Evolutionary conservation across 2,329 filamentous ascomycete species (phyloP).

Genomic region (Fusarium albidum): DNA sequence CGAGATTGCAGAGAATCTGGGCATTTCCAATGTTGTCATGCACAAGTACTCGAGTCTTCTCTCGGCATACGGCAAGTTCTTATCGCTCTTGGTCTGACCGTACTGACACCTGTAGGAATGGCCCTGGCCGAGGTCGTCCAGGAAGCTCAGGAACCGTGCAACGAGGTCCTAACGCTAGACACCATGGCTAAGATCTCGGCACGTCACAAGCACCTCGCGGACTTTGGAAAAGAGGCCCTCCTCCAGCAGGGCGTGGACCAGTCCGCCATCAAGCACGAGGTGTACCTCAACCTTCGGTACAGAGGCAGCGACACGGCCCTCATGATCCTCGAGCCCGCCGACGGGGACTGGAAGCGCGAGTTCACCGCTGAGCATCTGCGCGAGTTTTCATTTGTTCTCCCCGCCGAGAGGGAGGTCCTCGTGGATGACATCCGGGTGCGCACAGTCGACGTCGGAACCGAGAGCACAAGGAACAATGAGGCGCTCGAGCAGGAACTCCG

Average conservation of each 20-base stretch:
- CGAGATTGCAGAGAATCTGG: conserved; percentile 49
- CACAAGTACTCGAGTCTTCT: conserved; percentile 55
- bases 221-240: conserved; percentile 40
- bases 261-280: conserved; percentile 52
- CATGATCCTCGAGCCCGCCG: conserved; percentile 44
- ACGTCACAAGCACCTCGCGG: conserved; percentile 34
- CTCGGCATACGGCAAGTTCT: conserved; percentile 50
- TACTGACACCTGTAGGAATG: conserved; percentile 44
- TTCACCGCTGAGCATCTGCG: conserved; percentile 39
- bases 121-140: conserved; percentile 54
- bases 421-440: conserved; percentile 53
- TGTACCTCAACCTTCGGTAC: conserved; percentile 54
- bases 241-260: conserved; percentile 46
- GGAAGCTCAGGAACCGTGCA: conserved; percentile 47
- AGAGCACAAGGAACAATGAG: conserved; percentile 20
- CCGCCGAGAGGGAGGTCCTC: conserved; percentile 46
- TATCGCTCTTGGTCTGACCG: not conserved
- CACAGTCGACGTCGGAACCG: conserved; percentile 38
- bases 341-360: conserved; percentile 32
- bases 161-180: conserved; percentile 35
- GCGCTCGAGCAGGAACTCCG: conserved; percentile 11
- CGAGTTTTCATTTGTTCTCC: conserved; percentile 40
- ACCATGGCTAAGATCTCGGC: conserved; percentile 30
- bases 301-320: conserved; percentile 51
- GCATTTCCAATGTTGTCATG: conserved; percentile 51